Evolutionary conservation across 208 protist genomes (phyloP).

Genomic region (Trypanosoma mega): DNA sequence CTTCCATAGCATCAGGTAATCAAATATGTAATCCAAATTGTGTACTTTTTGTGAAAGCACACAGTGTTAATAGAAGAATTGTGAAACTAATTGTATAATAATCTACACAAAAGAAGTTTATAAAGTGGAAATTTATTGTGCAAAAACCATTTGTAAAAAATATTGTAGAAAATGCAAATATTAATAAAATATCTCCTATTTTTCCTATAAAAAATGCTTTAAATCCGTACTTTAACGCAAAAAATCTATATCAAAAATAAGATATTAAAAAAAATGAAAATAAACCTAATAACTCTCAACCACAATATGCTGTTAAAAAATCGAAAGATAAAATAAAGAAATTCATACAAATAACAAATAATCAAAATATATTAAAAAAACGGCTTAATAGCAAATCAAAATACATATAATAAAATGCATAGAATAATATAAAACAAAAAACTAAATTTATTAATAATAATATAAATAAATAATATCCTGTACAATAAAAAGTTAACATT

Average conservation of each 20-base stretch:
- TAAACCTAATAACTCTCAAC: slow-evolving; percentile 78
- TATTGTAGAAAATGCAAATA: slow-evolving; percentile 53
- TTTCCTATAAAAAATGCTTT: slow-evolving; percentile 89
- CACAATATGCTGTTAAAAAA: slow-evolving; percentile 83
- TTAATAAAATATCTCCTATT: slow-evolving; percentile 71
- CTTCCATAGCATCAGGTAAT: slow-evolving; percentile 82
- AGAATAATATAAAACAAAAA: slow-evolving; percentile 85
- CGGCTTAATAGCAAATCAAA: slow-evolving; percentile 66
- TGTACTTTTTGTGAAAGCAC: slow-evolving; percentile 79
- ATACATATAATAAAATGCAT: slow-evolving; percentile 89
- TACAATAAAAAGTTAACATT: slow-evolving; percentile 51
- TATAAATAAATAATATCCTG: slow-evolving; percentile 73
- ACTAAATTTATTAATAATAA: slow-evolving; percentile 79
- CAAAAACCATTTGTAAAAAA: slow-evolving; percentile 61
- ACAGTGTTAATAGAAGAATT: slow-evolving; percentile 60
- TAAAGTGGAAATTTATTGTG: slow-evolving; percentile 60
- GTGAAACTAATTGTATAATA: slow-evolving; percentile 61
- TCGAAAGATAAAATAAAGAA: slow-evolving; percentile 85
- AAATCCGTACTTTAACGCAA: slow-evolving; percentile 76
- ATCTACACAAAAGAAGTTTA: slow-evolving; percentile 76
- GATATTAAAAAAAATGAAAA: slow-evolving; percentile 88
- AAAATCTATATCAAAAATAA: slow-evolving; percentile 87
- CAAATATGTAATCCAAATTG: slow-evolving; percentile 83
- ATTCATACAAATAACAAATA: slow-evolving; percentile 84
- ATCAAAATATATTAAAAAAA: slow-evolving; percentile 86